Conservation (phyloP, 2,329 filamentous ascomycete genomes). For the Ophiosphaerella korrae region DNA sequence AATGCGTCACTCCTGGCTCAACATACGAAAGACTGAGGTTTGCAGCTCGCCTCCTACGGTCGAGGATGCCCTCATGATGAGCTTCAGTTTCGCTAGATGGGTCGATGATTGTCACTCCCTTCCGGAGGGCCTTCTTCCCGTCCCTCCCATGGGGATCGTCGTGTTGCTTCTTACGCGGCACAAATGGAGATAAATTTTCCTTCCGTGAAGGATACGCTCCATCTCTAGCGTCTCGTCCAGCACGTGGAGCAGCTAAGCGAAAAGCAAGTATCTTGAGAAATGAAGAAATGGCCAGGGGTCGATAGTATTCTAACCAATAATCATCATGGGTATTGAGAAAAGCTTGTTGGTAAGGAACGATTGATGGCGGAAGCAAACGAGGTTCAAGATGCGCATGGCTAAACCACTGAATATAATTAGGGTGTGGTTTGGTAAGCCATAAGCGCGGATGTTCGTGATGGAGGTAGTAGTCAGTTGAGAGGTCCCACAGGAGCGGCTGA, state of each 20-base stretch:
- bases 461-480: conserved; percentile 92
- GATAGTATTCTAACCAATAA: conserved; percentile 98
- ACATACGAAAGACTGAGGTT: conserved; percentile 36
- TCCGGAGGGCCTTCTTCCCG: conserved; percentile 66
- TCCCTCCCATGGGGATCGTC: conserved; percentile 62
- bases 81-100: conserved; percentile 54
- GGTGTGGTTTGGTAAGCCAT: conserved; percentile 66
- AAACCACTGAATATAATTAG: conserved; percentile 89
- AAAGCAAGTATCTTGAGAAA: conserved; percentile 92
- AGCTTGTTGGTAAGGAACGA: conserved; percentile 47
- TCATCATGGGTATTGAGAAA: conserved; percentile 74
- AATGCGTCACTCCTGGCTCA: conserved; percentile 45
- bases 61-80: conserved; percentile 22
- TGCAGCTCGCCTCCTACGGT: conserved; percentile 24
- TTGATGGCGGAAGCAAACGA: conserved; percentile 61
- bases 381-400: conserved; percentile 73
- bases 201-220: conserved; percentile 73
- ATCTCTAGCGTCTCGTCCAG: conserved; percentile 78
- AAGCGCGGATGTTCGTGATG: conserved; percentile 83
- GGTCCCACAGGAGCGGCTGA: conserved; percentile 95
- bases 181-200: conserved; percentile 88
- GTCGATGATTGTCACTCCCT: conserved; percentile 72
- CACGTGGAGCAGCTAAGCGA: conserved; percentile 81
- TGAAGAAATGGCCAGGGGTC: conserved; percentile 83
- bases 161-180: conserved; percentile 62